These are phyloP conservation scores for Paramecium caudatum DNA, from an alignment of 73 alveolate species.

Conservation along the genomic window DNA sequence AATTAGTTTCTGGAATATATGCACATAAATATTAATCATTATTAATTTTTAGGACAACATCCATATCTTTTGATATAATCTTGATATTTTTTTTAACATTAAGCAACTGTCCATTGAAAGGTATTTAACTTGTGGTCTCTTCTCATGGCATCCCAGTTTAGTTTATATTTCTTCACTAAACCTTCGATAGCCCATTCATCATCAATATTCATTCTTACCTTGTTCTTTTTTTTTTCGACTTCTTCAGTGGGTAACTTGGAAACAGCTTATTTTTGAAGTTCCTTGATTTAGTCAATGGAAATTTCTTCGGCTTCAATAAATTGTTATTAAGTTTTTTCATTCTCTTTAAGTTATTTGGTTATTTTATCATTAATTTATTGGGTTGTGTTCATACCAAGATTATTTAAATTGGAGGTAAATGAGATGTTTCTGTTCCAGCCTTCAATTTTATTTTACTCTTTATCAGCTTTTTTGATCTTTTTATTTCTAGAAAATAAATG, in stretches of 20 bases:
- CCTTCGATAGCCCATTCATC: conserved; percentile 68
- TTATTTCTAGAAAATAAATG: conserved; percentile 49
- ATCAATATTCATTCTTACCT: conserved; percentile 54
- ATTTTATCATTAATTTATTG: conserved; percentile 42
- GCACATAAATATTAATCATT: conserved; percentile 35
- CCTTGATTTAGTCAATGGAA: conserved; percentile 29
- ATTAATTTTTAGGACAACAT: conserved; percentile 32
- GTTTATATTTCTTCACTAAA: conserved; percentile 16
- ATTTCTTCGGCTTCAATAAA: conserved; percentile 63
- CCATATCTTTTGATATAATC: conserved; percentile 64
- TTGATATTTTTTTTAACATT: conserved; percentile 50
- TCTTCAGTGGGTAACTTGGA: not conserved
- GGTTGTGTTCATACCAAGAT: conserved; percentile 9
- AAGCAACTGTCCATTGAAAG: conserved; percentile 49
- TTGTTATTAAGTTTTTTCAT: conserved; percentile 6
- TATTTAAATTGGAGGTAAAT: conserved; percentile 18
- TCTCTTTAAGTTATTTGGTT: not conserved
- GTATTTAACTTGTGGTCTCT: conserved; percentile 59
- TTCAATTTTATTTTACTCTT: conserved; percentile 21
- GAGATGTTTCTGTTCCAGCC: conserved; percentile 49
- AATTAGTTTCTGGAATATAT: no score
- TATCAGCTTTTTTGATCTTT: conserved; percentile 25
- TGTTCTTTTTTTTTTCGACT: conserved; percentile 57
- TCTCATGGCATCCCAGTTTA: conserved; percentile 36
- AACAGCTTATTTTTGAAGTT: conserved; percentile 25